A percentile compares a stretch with the other conserved stretches of the same genome.
These are phyloP conservation scores for Opeltia flavorubescens DNA, from an alignment of 495 filamentous ascomycete genomes.

Conservation along the genomic window DNA sequence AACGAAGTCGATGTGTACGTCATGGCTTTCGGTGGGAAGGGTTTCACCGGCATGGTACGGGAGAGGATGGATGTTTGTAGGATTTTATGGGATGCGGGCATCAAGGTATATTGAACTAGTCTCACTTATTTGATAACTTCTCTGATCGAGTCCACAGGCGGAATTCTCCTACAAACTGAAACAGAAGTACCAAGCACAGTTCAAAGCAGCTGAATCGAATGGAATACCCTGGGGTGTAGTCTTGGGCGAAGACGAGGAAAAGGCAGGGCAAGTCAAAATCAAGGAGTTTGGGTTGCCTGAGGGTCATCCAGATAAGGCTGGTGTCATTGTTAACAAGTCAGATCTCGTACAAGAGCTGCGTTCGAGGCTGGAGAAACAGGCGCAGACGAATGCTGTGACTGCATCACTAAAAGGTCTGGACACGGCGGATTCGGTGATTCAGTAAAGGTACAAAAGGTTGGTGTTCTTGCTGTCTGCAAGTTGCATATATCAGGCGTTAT, in stretches of 20 bases:
- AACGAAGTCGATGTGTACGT: slow-evolving; percentile 80
- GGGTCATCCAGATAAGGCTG: slow-evolving; percentile 76
- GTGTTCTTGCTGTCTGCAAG: too few relatives aligned
- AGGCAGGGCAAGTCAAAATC: slow-evolving; percentile 59
- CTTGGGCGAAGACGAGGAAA: slow-evolving; percentile 67
- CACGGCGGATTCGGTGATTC: not conserved
- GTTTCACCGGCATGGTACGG: slow-evolving; percentile 62
- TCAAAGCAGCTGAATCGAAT: slow-evolving; percentile 61
- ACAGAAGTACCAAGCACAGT: slow-evolving; percentile 63
- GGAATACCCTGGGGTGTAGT: slow-evolving; percentile 63
- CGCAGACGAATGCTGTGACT: not conserved
- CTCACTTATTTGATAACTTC: not conserved
- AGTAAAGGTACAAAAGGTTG: too few relatives aligned
- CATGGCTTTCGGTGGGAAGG: slow-evolving; percentile 87
- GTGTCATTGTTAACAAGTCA: slow-evolving; percentile 49
- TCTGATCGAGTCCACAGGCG: slow-evolving; percentile 31
- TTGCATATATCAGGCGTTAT: too few relatives aligned
- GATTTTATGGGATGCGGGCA: slow-evolving; percentile 60
- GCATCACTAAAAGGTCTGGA: not conserved
- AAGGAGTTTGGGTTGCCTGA: slow-evolving; percentile 73
- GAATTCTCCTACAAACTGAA: slow-evolving; percentile 72
- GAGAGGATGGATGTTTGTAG: slow-evolving; percentile 68
- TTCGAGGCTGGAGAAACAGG: slow-evolving; percentile 22
- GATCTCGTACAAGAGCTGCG: slow-evolving; percentile 50
- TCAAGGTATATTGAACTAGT: slow-evolving; percentile 46